Percentiles rank a stretch among this genome's conserved stretches.
These are phyloP conservation scores for Lolium multiflorum DNA, from an alignment of 176 grass and related monocot genomes.

Conservation along the genomic window DNA sequence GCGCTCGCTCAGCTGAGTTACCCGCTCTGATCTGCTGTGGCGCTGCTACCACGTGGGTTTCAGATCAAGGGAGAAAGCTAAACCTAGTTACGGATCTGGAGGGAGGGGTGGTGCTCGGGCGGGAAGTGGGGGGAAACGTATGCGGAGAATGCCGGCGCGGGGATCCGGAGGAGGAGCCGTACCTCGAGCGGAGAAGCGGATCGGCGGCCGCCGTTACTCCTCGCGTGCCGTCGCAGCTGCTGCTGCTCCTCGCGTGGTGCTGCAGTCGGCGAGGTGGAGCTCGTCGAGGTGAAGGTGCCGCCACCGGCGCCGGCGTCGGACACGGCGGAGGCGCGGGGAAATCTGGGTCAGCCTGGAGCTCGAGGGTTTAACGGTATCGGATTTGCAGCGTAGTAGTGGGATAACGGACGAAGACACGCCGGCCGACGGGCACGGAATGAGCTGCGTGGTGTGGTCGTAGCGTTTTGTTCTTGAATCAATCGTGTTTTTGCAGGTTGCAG, in stretches of 20 bases:
- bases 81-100: neutral
- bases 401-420: neutral
- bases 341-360: neutral
- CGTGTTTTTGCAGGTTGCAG: too few species aligned
- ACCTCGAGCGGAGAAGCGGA: neutral
- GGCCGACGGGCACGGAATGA: neutral
- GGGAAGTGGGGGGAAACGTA: neutral
- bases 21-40: neutral
- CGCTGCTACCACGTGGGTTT: neutral
- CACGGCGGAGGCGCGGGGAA: neutral
- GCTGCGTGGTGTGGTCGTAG: too few species aligned
- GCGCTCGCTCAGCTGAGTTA: neutral
- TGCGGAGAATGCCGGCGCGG: neutral
- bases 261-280: neutral
- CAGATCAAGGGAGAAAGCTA: neutral
- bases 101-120: neutral
- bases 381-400: neutral
- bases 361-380: slow-evolving; percentile 3
- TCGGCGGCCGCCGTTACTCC: neutral
- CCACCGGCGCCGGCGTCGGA: neutral
- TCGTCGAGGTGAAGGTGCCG: neutral
- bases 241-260: neutral
- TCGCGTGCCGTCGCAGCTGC: neutral
- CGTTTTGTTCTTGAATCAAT: too few species aligned
- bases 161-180: neutral